Conservation (phyloP, 352 stramenopile species). For the Globisporangium recalcitrans region DNA sequence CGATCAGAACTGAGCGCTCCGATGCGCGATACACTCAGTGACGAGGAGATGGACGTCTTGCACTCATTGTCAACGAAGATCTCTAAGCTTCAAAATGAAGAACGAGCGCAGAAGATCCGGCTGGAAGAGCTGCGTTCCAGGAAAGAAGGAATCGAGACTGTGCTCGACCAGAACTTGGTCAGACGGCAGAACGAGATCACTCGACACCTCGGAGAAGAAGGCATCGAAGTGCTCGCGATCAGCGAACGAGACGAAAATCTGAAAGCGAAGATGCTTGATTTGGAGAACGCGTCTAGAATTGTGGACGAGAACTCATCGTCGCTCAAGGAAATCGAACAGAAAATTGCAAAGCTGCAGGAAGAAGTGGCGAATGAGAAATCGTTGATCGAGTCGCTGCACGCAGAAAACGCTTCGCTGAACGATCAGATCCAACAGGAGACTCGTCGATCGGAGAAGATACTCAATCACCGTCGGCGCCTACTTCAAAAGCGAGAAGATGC, state of each 20-base stretch:
- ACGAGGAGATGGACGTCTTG: slow-evolving; percentile 41
- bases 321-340: slow-evolving; percentile 60
- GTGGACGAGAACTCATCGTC: slow-evolving; percentile 60
- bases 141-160: slow-evolving; percentile 85
- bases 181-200: slow-evolving; percentile 72
- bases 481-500: slow-evolving; percentile 91
- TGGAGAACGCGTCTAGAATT: slow-evolving; percentile 71
- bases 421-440: slow-evolving; percentile 85
- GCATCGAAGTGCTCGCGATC: slow-evolving; percentile 47
- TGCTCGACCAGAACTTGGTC: slow-evolving; percentile 92
- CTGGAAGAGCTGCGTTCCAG: slow-evolving; percentile 88
- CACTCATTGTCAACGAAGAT: slow-evolving; percentile 65
- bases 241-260: slow-evolving; percentile 63
- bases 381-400: slow-evolving; percentile 43
- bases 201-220: slow-evolving; percentile 50
- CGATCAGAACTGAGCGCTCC: slow-evolving; percentile 55
- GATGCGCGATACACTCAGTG: slow-evolving; percentile 71
- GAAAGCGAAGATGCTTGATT: slow-evolving; percentile 89
- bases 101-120: slow-evolving; percentile 71
- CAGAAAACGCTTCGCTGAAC: slow-evolving; percentile 53
- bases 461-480: slow-evolving; percentile 73
- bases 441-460: slow-evolving; percentile 75
- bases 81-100: slow-evolving; percentile 78
- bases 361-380: slow-evolving; percentile 43
- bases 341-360: slow-evolving; percentile 49